phyloP scores from a whole-genome alignment of 768 basidiomycete species.

The Boletus subparvulus region DNA sequence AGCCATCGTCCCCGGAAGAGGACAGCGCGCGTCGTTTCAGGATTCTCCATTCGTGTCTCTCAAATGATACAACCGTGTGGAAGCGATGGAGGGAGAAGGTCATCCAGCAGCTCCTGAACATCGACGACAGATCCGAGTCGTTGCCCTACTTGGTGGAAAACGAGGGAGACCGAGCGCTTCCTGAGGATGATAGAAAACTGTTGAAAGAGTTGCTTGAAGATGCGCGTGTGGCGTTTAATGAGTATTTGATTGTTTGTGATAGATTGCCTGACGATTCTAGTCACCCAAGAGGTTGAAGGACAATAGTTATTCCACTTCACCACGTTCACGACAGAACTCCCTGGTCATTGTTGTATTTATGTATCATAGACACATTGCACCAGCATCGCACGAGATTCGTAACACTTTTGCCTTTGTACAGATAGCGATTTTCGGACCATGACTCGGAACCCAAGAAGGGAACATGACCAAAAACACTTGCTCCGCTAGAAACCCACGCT shows the following conservation, averaged over 20 bases:
- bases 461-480: not conserved
- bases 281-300: not conserved
- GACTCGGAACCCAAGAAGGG: not conserved
- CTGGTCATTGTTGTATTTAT: not conserved
- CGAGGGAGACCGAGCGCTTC: not conserved
- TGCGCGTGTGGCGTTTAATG: conserved; percentile 15
- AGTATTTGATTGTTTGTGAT: not conserved
- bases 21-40: not conserved
- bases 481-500: conserved; percentile 23
- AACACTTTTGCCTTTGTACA: not conserved
- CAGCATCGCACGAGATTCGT: not conserved
- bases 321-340: not conserved
- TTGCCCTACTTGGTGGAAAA: conserved; percentile 1
- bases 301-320: not conserved
- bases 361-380: not conserved
- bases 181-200: not conserved
- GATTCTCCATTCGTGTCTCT: conserved; percentile 16
- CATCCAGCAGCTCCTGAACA: conserved; percentile 8
- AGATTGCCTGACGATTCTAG: not conserved
- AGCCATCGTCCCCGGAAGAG: not conserved
- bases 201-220: conserved; percentile 15
- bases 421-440: not conserved
- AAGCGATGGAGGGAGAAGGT: conserved; percentile 21
- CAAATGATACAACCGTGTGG: conserved; percentile 29
- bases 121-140: not conserved